Evolutionary conservation across 805 yeast genomes (phyloP), one percentile per base, ranked within the genome.

Genomic region (Candida taoyuanica): DNA sequence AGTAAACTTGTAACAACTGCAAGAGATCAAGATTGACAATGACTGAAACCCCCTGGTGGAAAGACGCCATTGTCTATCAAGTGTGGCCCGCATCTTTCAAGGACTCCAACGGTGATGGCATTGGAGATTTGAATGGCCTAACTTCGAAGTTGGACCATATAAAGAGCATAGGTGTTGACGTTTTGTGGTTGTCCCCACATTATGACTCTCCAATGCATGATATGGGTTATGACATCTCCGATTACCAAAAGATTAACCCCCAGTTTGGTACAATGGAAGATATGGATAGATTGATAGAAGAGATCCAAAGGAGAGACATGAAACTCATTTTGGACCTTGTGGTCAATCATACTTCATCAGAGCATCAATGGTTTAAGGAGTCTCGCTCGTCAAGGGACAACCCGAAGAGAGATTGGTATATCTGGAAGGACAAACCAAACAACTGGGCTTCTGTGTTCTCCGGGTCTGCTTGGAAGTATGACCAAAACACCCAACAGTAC

Each of bases 1-100:
- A n/a, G n/a, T n/a, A n/a, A n/a, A n/a, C n/a, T n/a, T n/a, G n/a
- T n/a, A n/a, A n/a, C n/a, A n/a, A n/a, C n/a, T n/a, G 9, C 24
- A 21, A 8, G 11, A 7, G 11, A 7, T 21, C 24, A 16, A 17
- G 13, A 14, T 29, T 34, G 37, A 29, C 37, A 29, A 34, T 34
- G 16, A 17, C 26, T 16, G 5, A 33, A 21, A 23, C 21, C 7
- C 56, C 44, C 31, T 53, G 78, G 82, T 76, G 81, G 81, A 73
- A 74, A 57, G 72, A 73, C 49, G 72, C 76, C 34, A 55, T 70
- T n/a, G 65, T 76, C 15, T 76, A 76, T 55, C 82, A 76, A 55
- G 69, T 75, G 46, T 76, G 77, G 70, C 81, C 81, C 8, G 79
- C 81, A 20, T 70, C 77, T 21, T 75, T 65, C 62, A 71, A 74